Conservation (phyloP, 2,329 filamentous ascomycete species). For the Calonectria pseudoreteaudii region DNA sequence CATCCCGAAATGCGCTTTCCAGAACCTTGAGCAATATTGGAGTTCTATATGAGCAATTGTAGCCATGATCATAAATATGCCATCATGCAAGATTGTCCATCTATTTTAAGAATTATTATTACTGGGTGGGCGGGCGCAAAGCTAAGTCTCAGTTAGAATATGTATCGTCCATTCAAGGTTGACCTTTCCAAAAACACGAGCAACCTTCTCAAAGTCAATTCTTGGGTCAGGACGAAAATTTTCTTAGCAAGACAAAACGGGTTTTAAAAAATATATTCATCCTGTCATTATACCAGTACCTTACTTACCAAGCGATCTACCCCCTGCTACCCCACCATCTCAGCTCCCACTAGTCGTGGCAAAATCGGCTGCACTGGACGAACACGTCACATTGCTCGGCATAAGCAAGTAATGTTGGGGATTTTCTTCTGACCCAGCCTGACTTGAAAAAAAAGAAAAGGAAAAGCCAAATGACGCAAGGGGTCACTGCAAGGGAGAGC, state of each 20-base stretch:
- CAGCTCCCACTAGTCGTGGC: background rate
- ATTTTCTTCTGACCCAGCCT: background rate
- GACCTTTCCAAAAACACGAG: background rate
- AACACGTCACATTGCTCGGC: constrained; percentile 7
- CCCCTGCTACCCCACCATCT: constrained; percentile 1
- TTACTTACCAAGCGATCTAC: background rate
- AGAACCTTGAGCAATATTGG: background rate
- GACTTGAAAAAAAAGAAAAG: background rate
- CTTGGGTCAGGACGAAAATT: background rate
- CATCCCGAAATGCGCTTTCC: background rate
- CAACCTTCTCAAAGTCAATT: background rate
- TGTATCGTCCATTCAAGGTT: background rate
- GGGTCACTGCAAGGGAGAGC: background rate
- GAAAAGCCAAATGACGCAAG: background rate
- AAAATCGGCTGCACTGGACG: background rate
- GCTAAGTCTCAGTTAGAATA: background rate
- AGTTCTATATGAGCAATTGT: background rate
- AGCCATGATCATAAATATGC: background rate
- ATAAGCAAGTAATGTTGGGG: constrained; percentile 4
- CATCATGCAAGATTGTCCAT: background rate
- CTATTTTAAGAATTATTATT: background rate
- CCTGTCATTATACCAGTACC: background rate
- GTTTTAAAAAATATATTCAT: background rate
- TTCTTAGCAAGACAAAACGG: background rate
- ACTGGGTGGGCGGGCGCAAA: background rate